Evolutionary conservation across 108 stramenopile species (phyloP), one percentile per base, ranked within the genome.

Genomic region (Craspedostauros australis): DNA sequence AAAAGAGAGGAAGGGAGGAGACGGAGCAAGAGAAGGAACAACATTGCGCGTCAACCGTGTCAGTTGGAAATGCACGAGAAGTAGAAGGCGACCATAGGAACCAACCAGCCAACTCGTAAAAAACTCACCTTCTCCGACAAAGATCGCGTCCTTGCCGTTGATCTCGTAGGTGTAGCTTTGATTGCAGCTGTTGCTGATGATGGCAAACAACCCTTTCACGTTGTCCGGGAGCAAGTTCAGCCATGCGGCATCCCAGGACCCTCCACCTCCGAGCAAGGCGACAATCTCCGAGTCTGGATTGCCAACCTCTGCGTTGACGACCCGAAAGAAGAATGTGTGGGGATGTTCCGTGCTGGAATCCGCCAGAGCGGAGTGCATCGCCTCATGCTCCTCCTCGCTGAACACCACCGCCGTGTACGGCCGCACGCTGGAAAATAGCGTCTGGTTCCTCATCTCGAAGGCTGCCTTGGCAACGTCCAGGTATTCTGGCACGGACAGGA

Each of bases 91-190:
- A n/a, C n/a, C n/a, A n/a, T n/a, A n/a, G n/a, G n/a, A n/a, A n/a
- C n/a, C n/a, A n/a, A n/a, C n/a, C n/a, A n/a, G n/a, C n/a, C n/a
- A n/a, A n/a, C n/a, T n/a, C n/a, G n/a, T n/a, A 18, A 46, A 29
- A 43, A 48, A 26, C 44, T 80, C 79, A 15, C 79, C 79, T 25
- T 66, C 54, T 1, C 79, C 79, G 43, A 80, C 15, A 8, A 70
- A 46, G 14, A 50, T 60, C 20, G 68, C 73, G 1, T 46, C 18
- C 12, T 42, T 60, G 0, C 75, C 81, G 6, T 39, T 51, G 24
- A 82, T 43, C 11, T 41, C 34, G 32, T 63, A 81, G 15, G 54
- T 78, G 38, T 57, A 70, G n/a, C 23, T 18, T 19, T 76, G 54
- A 3, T 56, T 63, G 26, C 48, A 41, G 36, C 5, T 38, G 33